Conservation (phyloP, 306 rosid species). For the Biancaea sappan region DNA sequence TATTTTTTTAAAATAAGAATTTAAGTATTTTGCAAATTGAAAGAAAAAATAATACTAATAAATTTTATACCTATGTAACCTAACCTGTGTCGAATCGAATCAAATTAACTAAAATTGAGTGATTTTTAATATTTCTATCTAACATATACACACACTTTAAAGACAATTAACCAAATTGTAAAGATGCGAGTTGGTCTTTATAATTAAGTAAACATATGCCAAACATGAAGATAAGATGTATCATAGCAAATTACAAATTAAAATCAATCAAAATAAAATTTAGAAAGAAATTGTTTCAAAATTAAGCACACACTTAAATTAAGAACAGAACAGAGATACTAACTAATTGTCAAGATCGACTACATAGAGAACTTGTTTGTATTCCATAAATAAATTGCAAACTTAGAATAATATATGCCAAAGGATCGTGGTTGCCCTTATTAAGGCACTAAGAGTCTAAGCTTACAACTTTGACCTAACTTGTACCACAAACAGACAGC, state of each 20-base stretch:
- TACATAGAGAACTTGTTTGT: neutral
- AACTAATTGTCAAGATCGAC: neutral
- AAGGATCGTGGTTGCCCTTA: conserved; percentile 3
- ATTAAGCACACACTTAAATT: neutral
- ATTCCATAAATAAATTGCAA: neutral
- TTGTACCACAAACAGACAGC: neutral
- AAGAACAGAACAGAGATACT: neutral
- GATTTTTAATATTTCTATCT: too few relatives aligned
- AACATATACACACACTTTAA: too few relatives aligned
- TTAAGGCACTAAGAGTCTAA: neutral
- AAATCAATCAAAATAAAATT: neutral
- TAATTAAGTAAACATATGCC: neutral
- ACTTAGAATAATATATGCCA: conserved; percentile 2
- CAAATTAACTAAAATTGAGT: too few relatives aligned
- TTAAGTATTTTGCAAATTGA: too few relatives aligned
- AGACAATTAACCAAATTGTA: too few relatives aligned
- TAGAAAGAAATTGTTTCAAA: too few relatives aligned
- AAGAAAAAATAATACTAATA: too few relatives aligned
- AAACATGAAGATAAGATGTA: neutral
- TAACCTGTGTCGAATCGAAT: too few relatives aligned
- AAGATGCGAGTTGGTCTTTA: too few relatives aligned
- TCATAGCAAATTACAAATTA: too few relatives aligned
- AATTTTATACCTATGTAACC: too few relatives aligned
- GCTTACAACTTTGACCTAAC: neutral
- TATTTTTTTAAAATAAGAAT: too few relatives aligned